Base-by-base conservation (phyloP, 306 rosid genomes). In the Canavalia ensiformis region DNA sequence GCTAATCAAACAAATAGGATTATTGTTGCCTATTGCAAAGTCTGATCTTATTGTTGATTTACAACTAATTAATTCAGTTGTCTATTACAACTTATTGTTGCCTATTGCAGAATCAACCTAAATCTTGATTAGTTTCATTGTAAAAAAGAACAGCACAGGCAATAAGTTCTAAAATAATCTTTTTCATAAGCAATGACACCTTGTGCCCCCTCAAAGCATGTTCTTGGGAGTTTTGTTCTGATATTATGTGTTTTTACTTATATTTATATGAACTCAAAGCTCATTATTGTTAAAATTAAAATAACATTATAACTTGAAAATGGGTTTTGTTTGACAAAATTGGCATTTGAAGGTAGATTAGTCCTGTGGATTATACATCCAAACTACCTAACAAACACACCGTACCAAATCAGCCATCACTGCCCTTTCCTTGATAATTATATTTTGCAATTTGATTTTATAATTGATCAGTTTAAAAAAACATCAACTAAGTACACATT, bases 331-430 rank as follows among this genome's bases (percentile, higher is more conserved):
- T 18, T 18, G 4, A 73, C 66, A 13, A 37, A 58, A 78, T 73
- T 49, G 42, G 39, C 33, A 49, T 35, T 74, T 46, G 64, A 64
- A 71, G 34, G 54, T 47, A 62, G 71, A 47, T 35, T 52, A 52
- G 55, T 75, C 5, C 50, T 37, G 70, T 87, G 75, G 90, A 74
- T 62, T 89, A 85, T 76, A 68, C 77, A 42, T 81, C 85, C 68
- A 58, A 80, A 64, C 77, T 87, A 39, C 84, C 86, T n/a, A 78
- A 85, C 83, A 85, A 90, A 76, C 68, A 73, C 81, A 67, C 84
- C 31, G 30, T 86, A 55, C 84, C 87, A 33, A 83, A 84, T 78
- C 91, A 86, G 77, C 72, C 76, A 13, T 68, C 88, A 28, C 82
- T 59, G 60, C 82, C 93, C 34, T 81, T 87, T 68, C 75, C 90